Evolutionary conservation across 2,329 filamentous ascomycete genomes (phyloP), one percentile per base, ranked within the genome.

Genomic region (Beauveria sp.): DNA sequence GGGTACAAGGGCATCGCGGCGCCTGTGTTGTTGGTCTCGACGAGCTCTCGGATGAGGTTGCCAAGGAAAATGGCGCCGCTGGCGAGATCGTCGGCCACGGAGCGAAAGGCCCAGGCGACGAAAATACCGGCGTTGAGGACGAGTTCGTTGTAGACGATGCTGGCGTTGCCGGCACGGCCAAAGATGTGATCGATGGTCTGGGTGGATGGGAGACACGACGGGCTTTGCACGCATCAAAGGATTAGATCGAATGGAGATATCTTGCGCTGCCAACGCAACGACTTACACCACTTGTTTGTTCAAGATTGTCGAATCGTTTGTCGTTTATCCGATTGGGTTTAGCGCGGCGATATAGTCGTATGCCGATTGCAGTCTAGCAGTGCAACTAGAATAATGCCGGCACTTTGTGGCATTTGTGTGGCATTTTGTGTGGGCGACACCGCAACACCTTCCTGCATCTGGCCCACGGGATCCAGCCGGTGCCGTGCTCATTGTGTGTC

Each of bases 41-140:
- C 57, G 57, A 59, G 57, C 57, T 59, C 49, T n/a, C 53, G 49
- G 40, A 53, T 50, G n/a, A 53, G 40, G 26, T 46, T 59, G 47
- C 49, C 57, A 26, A 59, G 57, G 26, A 40, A 59, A 7, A 46
- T 26, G 38, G 57, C 49, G 40, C 57, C 57, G 57, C 38, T 59
- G 57, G 57, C 40, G 12, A 59, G 49, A 16, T 30, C 26, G 6
- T 34, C 38, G n/a, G 47, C 26, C 3, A 59, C 57, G 40, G 34
- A 38, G 24, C 57, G 26, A 38, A 59, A 59, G 34, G 57, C 49
- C 40, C 49, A 59, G n/a, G 49, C 57, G 10, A 59, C 16, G 38
- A 49, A 49, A 18, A 59, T 20, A 2, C 57, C 40, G 49, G 57
- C 57, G 10, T 42, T 52, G 47, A 38, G 5, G 49, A 53, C 57